These are phyloP conservation scores for Colletotrichum orbiculare DNA, from an alignment of 2,329 filamentous ascomycete genomes.

Conservation along the genomic window DNA sequence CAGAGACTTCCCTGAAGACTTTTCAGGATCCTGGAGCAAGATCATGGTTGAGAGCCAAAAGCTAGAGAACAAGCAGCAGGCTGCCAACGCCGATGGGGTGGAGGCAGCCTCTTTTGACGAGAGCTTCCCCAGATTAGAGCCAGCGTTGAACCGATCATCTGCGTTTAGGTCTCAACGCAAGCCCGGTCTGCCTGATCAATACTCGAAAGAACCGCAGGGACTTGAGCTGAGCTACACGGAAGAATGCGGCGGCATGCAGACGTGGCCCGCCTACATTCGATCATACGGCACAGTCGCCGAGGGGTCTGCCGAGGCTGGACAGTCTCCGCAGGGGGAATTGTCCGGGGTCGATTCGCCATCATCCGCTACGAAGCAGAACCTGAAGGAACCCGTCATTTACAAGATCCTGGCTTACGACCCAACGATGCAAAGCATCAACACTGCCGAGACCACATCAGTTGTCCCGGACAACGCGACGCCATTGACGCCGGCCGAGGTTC, in stretches of 20 bases:
- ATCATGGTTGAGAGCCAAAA: slow-evolving; percentile 32
- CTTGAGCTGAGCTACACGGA: slow-evolving; percentile 59
- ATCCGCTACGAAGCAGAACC: slow-evolving; percentile 10
- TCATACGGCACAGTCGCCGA: slow-evolving; percentile 42
- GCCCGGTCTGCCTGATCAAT: slow-evolving; percentile 47
- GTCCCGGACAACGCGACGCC: slow-evolving; percentile 60
- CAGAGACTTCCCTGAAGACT: slow-evolving; percentile 65
- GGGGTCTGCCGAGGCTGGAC: slow-evolving; percentile 15
- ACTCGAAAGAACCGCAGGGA: slow-evolving; percentile 59
- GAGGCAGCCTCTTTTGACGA: slow-evolving; percentile 54
- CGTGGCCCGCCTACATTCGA: slow-evolving; percentile 50
- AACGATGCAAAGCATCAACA: slow-evolving; percentile 64
- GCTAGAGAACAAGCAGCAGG: slow-evolving; percentile 14
- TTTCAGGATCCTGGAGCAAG: slow-evolving; percentile 54
- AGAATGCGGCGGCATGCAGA: slow-evolving; percentile 51
- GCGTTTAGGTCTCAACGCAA: slow-evolving; percentile 19
- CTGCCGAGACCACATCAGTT: slow-evolving; percentile 70
- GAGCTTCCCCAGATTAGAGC: slow-evolving; percentile 50
- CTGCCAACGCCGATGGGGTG: slow-evolving; percentile 42
- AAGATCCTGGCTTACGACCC: slow-evolving; percentile 76
- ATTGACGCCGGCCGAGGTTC: slow-evolving; percentile 68
- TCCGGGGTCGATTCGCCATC: background rate
- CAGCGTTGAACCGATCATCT: slow-evolving; percentile 43
- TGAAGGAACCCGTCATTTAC: slow-evolving; percentile 56
- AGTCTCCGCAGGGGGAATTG: slow-evolving; percentile 3